A percentile compares a stretch with the other conserved stretches of the same genome.
These are phyloP conservation scores for Arthrobotrys entomopaga DNA, from an alignment of 2,329 filamentous ascomycete species.

Conservation along the genomic window DNA sequence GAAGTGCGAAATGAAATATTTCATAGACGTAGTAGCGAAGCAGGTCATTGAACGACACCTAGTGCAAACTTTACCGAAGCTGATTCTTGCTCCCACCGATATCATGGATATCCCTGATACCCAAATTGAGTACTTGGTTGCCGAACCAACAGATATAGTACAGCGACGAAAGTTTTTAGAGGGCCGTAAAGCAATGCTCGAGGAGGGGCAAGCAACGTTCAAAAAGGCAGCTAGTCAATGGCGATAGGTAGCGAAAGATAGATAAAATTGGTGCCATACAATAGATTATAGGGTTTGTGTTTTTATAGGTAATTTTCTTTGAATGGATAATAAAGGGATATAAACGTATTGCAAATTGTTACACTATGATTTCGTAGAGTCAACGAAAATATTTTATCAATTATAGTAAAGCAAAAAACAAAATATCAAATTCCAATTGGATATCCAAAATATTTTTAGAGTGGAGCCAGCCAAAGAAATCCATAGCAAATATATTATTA, in stretches of 20 bases:
- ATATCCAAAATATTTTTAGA: too few relatives aligned
- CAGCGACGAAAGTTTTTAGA: slow-evolving; percentile 6
- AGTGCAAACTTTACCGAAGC: not conserved
- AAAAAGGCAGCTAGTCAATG: not conserved
- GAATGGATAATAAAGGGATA: too few relatives aligned
- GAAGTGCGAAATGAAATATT: slow-evolving; percentile 25
- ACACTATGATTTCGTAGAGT: too few relatives aligned
- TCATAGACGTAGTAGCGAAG: slow-evolving; percentile 17
- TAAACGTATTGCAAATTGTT: too few relatives aligned
- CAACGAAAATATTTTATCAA: too few relatives aligned
- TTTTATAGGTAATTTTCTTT: too few relatives aligned
- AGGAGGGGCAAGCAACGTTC: not conserved
- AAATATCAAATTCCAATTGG: too few relatives aligned
- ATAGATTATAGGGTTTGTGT: too few relatives aligned
- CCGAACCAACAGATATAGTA: slow-evolving; percentile 11
- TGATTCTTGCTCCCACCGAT: slow-evolving; percentile 11
- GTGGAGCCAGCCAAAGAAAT: too few relatives aligned
- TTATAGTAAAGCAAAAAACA: too few relatives aligned
- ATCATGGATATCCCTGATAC: slow-evolving; percentile 12
- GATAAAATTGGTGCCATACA: too few relatives aligned
- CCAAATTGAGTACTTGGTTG: slow-evolving; percentile 3
- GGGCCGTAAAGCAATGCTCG: slow-evolving; percentile 13
- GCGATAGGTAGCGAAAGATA: not conserved
- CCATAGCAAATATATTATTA: too few relatives aligned
- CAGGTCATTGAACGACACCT: slow-evolving; percentile 14